phyloP scores from a whole-genome alignment of 768 basidiomycete species.

The Amanita inopinata region DNA sequence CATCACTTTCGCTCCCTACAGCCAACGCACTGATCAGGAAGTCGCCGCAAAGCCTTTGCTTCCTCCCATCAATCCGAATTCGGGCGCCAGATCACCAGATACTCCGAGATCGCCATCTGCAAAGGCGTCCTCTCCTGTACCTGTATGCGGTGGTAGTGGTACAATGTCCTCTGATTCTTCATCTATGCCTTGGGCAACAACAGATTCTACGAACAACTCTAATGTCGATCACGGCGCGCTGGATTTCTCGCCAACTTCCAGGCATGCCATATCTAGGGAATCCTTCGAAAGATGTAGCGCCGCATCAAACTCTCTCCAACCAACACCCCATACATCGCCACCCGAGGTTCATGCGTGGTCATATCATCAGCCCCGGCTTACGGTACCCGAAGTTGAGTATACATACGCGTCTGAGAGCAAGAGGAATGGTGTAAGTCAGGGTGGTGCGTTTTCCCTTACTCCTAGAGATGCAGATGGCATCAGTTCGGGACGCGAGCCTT shows the following conservation, averaged over 20 bases:
- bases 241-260: not conserved
- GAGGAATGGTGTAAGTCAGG: not conserved
- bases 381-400: not conserved
- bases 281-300: constrained; percentile 4
- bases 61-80: constrained; percentile 8
- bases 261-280: constrained; percentile 4
- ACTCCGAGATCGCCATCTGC: constrained; percentile 3
- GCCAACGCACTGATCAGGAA: constrained; percentile 15
- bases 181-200: too few relatives aligned
- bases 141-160: too few relatives aligned
- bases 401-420: not conserved
- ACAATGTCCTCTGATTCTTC: too few relatives aligned
- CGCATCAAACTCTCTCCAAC: not conserved
- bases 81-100: not conserved
- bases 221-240: too few relatives aligned
- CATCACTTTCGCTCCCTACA: constrained; percentile 18
- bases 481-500: too few relatives aligned
- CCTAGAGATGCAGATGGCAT: too few relatives aligned
- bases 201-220: too few relatives aligned
- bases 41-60: constrained; percentile 15
- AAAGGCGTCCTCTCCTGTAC: not conserved
- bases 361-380: not conserved
- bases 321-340: not conserved
- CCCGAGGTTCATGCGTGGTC: not conserved
- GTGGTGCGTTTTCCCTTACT: not conserved